Conservation (phyloP, 805 yeast species). For the Starmerella potacharoeniae region DNA sequence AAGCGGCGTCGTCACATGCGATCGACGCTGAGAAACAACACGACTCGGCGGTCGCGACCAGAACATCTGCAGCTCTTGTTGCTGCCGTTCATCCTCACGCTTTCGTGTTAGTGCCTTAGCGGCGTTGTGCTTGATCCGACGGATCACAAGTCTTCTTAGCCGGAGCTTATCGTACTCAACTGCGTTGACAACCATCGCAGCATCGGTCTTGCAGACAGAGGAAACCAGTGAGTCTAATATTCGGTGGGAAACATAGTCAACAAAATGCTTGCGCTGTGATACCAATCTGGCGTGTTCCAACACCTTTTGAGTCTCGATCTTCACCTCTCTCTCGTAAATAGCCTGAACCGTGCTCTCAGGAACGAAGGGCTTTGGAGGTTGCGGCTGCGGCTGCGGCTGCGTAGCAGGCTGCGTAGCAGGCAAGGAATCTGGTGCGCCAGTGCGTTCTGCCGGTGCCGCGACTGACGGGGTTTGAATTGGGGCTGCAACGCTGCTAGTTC, state of each 20-base stretch:
- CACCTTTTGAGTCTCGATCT: not conserved
- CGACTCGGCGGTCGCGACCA: not conserved
- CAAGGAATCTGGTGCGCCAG: not conserved
- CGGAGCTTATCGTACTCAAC: not conserved
- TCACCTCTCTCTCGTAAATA: not conserved
- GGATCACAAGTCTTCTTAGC: not conserved
- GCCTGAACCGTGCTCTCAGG: not conserved
- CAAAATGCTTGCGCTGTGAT: constrained; percentile 3
- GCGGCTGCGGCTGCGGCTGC: not conserved
- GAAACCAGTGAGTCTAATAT: not conserved
- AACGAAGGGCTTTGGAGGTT: not conserved
- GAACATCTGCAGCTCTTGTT: constrained; percentile 5
- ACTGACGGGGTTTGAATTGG: no score
- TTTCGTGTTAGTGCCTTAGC: not conserved
- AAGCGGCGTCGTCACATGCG: not conserved
- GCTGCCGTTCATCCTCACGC: not conserved
- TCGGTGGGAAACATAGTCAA: not conserved
- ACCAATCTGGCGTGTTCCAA: not conserved
- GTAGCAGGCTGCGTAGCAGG: not conserved
- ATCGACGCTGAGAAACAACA: constrained; percentile 1
- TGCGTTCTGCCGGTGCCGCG: no score
- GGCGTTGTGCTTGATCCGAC: not conserved
- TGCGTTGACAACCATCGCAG: not conserved
- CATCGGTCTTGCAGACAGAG: not conserved
- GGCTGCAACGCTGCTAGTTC: no score